Base-by-base conservation (phyloP, 1,284 basidiomycete species). In the Sporisorium iseilematis-ciliati region DNA sequence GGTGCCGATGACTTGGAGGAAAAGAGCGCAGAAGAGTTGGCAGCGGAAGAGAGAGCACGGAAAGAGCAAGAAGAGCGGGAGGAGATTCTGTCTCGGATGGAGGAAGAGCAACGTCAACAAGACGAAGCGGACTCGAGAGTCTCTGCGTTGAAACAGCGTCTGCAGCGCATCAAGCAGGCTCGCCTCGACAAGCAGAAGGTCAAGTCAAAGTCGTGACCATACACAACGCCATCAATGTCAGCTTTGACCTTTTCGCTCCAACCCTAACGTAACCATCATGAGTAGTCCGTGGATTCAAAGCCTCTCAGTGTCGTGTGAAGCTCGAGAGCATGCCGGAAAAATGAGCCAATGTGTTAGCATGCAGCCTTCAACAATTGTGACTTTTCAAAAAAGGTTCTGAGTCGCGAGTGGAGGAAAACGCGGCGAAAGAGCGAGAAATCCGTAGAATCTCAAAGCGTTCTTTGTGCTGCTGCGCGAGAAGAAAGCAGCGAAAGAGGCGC, bases 91-190 rank as follows among this genome's bases (percentile, higher is more conserved):
- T 60, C 73, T n/a, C 68, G 80, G 4, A 57, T 77, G 55, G 80
- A 82, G 38, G 75, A 78, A 41, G 80, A 82, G 57, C 75, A 79
- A 52, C 65, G 76, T 5, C 68, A 75, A 16, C 80, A 82, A 35
- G 75, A 78, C 23, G 80, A 82, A 40, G 80, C 73, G 6, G 75
- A 79, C 11, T 77, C 80, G 52, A 74, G 75, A 48, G 75, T 77
- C 33, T 62, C 38, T 25, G 71, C 75, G 10, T 49, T 77, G 46
- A 77, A 77, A 43, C 61, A 74, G 42, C 56, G 71, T 25, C 31
- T 77, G 16, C 64, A 74, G 43, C 67, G 66, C 35, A 67, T 77
- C 55, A 74, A 71, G 35, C 71, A 74, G 29, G 67, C 71, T 45
- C 67, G 75, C 40, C 29, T 60, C 11, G 62, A 64, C 38, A 68